Conservation (phyloP, 352 stramenopile species). For the Thalassiosira hispida region DNA sequence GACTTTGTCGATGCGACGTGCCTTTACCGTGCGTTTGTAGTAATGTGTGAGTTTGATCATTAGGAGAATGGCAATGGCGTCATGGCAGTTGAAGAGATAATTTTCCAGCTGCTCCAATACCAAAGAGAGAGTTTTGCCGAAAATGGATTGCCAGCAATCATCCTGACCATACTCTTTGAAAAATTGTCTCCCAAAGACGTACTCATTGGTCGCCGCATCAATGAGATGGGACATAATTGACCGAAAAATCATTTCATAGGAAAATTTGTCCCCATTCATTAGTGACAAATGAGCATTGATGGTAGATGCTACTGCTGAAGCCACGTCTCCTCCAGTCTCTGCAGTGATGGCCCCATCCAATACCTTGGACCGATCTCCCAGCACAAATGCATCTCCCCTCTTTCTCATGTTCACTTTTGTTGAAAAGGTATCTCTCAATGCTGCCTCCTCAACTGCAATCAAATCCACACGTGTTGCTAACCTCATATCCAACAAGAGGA, state of each 20-base stretch:
- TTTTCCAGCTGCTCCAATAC: constrained; percentile 98
- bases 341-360: constrained; percentile 54
- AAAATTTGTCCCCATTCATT: constrained; percentile 89
- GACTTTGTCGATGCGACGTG: constrained; percentile 81
- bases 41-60: constrained; percentile 97
- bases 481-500: constrained; percentile 93
- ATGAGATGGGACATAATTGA: constrained; percentile 96
- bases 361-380: constrained; percentile 91
- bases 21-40: constrained; percentile 71
- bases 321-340: constrained; percentile 15
- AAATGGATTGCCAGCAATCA: constrained; percentile 95
- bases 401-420: constrained; percentile 93
- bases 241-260: constrained; percentile 96
- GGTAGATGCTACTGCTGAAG: constrained; percentile 12
- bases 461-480: constrained; percentile 92
- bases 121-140: constrained; percentile 93
- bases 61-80: constrained; percentile 96
- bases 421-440: constrained; percentile 88
- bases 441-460: constrained; percentile 94
- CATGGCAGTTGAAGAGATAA: constrained; percentile 96
- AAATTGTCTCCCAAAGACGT: constrained; percentile 92
- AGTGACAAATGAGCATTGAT: constrained; percentile 95
- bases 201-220: constrained; percentile 97
- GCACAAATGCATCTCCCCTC: constrained; percentile 92
- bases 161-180: constrained; percentile 85